phyloP scores from a whole-genome alignment of 1,284 basidiomycete species.

The Puccinia hordei region DNA sequence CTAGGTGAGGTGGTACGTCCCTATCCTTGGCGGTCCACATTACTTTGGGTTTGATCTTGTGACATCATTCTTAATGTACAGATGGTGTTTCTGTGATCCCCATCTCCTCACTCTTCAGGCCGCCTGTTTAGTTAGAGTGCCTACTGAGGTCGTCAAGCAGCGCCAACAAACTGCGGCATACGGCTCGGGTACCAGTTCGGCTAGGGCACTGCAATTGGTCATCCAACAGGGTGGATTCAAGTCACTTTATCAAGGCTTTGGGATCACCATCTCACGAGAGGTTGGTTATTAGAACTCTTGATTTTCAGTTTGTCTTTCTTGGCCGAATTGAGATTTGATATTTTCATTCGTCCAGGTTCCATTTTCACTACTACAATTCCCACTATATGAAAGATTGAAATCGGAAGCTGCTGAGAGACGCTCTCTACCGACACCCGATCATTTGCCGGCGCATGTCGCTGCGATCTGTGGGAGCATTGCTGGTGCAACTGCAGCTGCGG shows the following conservation, averaged over 20 bases:
- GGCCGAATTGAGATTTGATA: neutral
- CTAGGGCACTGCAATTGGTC: constrained; percentile 62
- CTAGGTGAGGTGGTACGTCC: constrained; percentile 75
- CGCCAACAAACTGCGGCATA: constrained; percentile 75
- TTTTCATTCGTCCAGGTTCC: constrained; percentile 70
- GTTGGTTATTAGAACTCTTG: constrained; percentile 60
- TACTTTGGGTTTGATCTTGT: neutral
- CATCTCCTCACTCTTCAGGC: constrained; percentile 63
- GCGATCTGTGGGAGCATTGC: constrained; percentile 88
- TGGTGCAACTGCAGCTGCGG: constrained; percentile 82
- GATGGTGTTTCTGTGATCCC: neutral
- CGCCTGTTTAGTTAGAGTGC: constrained; percentile 88
- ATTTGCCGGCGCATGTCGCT: constrained; percentile 72
- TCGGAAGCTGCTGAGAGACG: constrained; percentile 63
- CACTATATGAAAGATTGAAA: constrained; percentile 90
- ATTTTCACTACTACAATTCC: constrained; percentile 97
- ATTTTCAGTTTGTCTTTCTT: neutral
- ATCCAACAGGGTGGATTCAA: constrained; percentile 67
- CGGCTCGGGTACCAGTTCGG: constrained; percentile 65
- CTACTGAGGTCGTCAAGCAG: constrained; percentile 90
- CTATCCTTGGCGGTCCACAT: neutral
- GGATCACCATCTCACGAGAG: constrained; percentile 75
- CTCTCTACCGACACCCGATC: constrained; percentile 60
- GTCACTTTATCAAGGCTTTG: constrained; percentile 81
- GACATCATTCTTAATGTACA: neutral